Percentiles rank a stretch among this genome's conserved stretches.
These are phyloP conservation scores for Trypethelium eluteriae DNA, from an alignment of 495 filamentous ascomycete species.

Conservation along the genomic window DNA sequence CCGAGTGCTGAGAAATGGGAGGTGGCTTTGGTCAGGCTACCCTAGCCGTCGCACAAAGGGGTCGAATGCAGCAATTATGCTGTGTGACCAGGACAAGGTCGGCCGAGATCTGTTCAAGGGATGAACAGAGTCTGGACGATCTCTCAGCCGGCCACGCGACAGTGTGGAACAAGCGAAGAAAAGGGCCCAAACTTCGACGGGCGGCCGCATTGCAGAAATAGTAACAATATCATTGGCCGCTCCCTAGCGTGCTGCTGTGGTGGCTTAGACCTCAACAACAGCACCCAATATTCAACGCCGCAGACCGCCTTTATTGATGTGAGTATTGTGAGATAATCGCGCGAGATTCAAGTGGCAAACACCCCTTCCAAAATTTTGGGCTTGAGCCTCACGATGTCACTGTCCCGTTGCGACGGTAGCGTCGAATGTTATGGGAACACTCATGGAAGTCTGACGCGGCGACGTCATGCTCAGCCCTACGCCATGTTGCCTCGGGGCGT, in stretches of 20 bases:
- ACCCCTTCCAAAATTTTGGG: no score
- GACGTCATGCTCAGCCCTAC: conserved; percentile 11
- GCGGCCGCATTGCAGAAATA: conserved; percentile 12
- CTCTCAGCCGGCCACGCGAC: conserved; percentile 4
- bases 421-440: not conserved
- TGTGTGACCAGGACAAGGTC: not conserved
- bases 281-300: conserved; percentile 4
- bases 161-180: not conserved
- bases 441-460: not conserved
- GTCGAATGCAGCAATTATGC: not conserved
- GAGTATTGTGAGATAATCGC: not conserved
- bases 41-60: not conserved
- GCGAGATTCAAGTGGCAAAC: no score
- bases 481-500: not conserved
- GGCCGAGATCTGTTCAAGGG: not conserved
- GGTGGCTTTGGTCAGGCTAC: no score
- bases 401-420: not conserved
- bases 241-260: not conserved
- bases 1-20: no score
- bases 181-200: not conserved
- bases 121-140: not conserved
- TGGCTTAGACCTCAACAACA: conserved; percentile 12
- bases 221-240: conserved; percentile 6
- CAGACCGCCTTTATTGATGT: conserved; percentile 3
- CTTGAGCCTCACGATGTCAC: conserved; percentile 1